These are phyloP conservation scores for Hypericum perforatum DNA, from an alignment of 345 rosid species.

Conservation along the genomic window DNA sequence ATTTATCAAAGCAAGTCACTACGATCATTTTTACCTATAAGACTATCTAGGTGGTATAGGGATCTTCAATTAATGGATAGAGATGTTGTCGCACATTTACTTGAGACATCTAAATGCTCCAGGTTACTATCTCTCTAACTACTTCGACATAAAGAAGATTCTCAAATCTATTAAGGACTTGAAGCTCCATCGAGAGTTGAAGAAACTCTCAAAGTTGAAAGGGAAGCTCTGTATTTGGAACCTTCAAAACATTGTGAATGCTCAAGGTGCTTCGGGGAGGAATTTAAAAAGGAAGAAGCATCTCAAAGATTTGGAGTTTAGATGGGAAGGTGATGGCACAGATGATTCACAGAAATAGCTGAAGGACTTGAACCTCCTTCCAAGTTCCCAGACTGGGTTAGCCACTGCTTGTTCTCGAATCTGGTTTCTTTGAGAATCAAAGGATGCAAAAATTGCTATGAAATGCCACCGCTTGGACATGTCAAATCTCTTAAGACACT, in stretches of 20 bases:
- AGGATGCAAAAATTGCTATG: not conserved
- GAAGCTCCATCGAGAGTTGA: conserved; percentile 5
- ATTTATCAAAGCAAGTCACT: too few relatives aligned
- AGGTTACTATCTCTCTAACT: not conserved
- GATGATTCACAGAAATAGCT: not conserved
- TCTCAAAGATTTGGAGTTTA: not conserved
- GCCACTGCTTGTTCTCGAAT: too few relatives aligned
- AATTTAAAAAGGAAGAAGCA: conserved; percentile 1
- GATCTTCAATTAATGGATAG: too few relatives aligned
- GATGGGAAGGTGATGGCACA: not conserved
- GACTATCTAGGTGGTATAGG: too few relatives aligned
- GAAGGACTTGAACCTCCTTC: conserved; percentile 4
- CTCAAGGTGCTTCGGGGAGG: too few relatives aligned
- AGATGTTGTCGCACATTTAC: too few relatives aligned
- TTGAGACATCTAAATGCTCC: not conserved
- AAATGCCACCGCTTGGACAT: too few relatives aligned
- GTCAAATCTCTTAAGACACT: too few relatives aligned
- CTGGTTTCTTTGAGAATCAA: not conserved
- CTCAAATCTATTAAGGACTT: not conserved
- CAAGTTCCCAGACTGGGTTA: not conserved
- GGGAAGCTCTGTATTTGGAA: not conserved
- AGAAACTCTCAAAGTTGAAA: not conserved
- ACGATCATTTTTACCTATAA: too few relatives aligned
- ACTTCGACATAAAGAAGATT: not conserved
- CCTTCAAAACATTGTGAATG: too few relatives aligned